phyloP scores from a whole-genome alignment of 2,329 filamentous ascomycete genomes.

The Ophiostoma angusticollis region DNA sequence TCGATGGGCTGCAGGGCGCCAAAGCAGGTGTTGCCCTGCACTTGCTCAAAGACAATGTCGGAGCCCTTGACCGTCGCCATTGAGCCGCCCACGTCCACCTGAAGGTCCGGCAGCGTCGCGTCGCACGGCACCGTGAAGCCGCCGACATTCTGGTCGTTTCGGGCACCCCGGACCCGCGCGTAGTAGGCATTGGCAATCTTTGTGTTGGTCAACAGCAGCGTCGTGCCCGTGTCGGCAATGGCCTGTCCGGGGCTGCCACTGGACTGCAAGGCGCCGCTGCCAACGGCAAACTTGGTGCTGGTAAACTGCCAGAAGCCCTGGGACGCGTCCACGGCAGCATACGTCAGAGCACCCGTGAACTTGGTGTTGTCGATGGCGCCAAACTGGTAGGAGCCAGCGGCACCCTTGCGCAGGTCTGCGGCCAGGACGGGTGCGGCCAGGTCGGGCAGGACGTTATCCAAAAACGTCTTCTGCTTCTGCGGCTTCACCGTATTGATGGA shows the following conservation, averaged over 20 bases:
- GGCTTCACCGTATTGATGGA: constrained; percentile 53
- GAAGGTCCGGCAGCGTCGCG: constrained; percentile 32
- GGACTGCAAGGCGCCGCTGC: constrained; percentile 25
- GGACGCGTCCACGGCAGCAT: constrained; percentile 46
- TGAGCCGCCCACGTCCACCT: constrained; percentile 42
- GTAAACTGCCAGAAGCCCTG: constrained; percentile 59
- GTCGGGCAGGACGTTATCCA: constrained; percentile 50
- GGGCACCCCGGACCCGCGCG: constrained; percentile 30
- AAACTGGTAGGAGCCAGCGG: constrained; percentile 58
- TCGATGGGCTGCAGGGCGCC: constrained; percentile 53
- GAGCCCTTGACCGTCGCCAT: constrained; percentile 43
- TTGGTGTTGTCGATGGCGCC: constrained; percentile 53
- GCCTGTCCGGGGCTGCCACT: constrained; percentile 28
- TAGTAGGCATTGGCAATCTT: constrained; percentile 38
- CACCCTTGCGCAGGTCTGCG: constrained; percentile 48
- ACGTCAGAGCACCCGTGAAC: constrained; percentile 49
- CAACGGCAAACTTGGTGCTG: constrained; percentile 43
- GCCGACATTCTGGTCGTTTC: constrained; percentile 25
- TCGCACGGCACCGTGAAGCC: constrained; percentile 36
- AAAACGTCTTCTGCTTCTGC: constrained; percentile 55
- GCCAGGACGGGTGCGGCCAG: constrained; percentile 58
- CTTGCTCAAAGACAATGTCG: constrained; percentile 39
- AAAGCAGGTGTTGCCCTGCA: constrained; percentile 46
- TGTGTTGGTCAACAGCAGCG: constrained; percentile 46
- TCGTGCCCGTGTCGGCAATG: constrained; percentile 49